Percentiles rank a stretch among this genome's conserved stretches.
Evolutionary conservation across 2,329 filamentous ascomycete genomes (phyloP).

Genomic region (Nectriaceae sp.): DNA sequence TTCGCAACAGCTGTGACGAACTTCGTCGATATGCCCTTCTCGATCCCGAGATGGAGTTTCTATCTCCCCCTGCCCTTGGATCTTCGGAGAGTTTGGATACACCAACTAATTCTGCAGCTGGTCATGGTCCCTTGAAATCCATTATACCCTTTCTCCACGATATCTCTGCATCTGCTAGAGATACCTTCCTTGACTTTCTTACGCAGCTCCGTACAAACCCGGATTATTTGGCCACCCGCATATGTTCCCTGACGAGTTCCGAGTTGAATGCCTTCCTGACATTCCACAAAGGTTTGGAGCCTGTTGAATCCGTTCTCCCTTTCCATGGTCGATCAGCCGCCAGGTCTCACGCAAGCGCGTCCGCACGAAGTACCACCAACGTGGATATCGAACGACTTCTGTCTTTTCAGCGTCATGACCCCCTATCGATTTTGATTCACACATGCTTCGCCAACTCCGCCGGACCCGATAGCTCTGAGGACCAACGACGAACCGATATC

Average conservation of each 20-base stretch:
- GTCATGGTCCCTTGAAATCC: slow-evolving; percentile 39
- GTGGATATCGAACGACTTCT: slow-evolving; percentile 78
- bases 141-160: slow-evolving; percentile 66
- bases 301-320: slow-evolving; percentile 80
- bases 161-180: slow-evolving; percentile 73
- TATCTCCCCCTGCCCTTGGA: slow-evolving; percentile 41
- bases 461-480: slow-evolving; percentile 79
- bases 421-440: slow-evolving; percentile 81
- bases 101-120: slow-evolving; percentile 44
- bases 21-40: slow-evolving; percentile 69
- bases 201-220: slow-evolving; percentile 82
- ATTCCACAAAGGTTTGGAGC: slow-evolving; percentile 77
- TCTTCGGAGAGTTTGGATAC: slow-evolving; percentile 54
- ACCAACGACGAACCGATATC: slow-evolving; percentile 75
- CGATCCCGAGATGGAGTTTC: slow-evolving; percentile 70
- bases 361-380: slow-evolving; percentile 49
- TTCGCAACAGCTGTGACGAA: slow-evolving; percentile 75
- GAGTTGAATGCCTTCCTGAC: slow-evolving; percentile 79
- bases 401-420: slow-evolving; percentile 87
- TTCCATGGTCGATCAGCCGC: slow-evolving; percentile 58
- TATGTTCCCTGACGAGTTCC: slow-evolving; percentile 72
- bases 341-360: slow-evolving; percentile 47
- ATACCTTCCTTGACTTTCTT: slow-evolving; percentile 77
- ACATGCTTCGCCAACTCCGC: slow-evolving; percentile 88
- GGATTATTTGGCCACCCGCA: slow-evolving; percentile 81